A percentile compares a stretch with the other conserved stretches of the same genome.
Conservation (phyloP, 805 yeast genomes). For the Saccharomycopsis sp. region DNA sequence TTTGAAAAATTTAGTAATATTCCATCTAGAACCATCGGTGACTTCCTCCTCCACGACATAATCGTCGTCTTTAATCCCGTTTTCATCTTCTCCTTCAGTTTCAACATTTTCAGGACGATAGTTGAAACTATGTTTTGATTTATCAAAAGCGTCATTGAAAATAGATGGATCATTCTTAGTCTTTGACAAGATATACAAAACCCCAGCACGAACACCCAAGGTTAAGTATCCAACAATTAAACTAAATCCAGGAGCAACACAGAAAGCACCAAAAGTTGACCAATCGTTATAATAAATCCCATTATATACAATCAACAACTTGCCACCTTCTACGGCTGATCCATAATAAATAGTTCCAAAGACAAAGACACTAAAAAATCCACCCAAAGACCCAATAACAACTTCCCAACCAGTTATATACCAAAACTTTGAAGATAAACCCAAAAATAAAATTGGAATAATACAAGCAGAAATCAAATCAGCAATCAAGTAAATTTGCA, state of each 20-base stretch:
- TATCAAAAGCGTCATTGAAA: slow-evolving; percentile 16
- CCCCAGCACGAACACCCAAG: slow-evolving; percentile 41
- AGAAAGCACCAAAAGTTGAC: slow-evolving; percentile 94
- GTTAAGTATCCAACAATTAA: slow-evolving; percentile 47
- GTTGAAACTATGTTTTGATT: slow-evolving; percentile 14
- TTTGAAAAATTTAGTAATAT: background rate
- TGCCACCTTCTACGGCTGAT: slow-evolving; percentile 68
- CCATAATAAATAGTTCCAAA: slow-evolving; percentile 79
- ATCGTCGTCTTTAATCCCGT: slow-evolving; percentile 9
- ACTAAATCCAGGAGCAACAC: slow-evolving; percentile 82
- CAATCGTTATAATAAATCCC: slow-evolving; percentile 81
- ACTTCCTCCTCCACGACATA: slow-evolving; percentile 18
- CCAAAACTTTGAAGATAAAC: slow-evolving; percentile 60
- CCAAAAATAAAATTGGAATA: slow-evolving; percentile 77
- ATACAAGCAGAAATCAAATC: slow-evolving; percentile 84
- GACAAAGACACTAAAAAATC: slow-evolving; percentile 69
- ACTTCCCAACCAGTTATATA: slow-evolving; percentile 75
- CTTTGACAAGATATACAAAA: slow-evolving; percentile 30
- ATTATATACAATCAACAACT: slow-evolving; percentile 63
- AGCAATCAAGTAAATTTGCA: slow-evolving; percentile 84
- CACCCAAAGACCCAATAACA: slow-evolving; percentile 78
- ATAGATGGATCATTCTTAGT: slow-evolving; percentile 22
- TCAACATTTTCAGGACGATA: slow-evolving; percentile 19
- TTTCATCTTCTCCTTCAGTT: slow-evolving; percentile 14
- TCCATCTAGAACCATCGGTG: background rate